Conservation (phyloP, 208 protist genomes). For the Wallacemonas rigidus region DNA sequence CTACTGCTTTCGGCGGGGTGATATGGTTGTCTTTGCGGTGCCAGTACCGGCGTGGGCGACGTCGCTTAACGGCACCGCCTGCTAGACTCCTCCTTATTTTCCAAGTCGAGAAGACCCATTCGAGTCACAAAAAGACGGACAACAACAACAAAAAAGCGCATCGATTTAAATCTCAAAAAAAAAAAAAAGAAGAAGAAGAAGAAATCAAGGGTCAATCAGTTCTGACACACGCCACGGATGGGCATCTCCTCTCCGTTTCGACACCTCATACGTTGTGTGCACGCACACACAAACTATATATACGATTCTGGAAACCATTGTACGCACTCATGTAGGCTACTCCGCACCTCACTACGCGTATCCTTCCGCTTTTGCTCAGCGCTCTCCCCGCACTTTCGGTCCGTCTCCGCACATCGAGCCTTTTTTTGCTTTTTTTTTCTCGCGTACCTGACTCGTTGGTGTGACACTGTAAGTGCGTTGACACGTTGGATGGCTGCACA, state of each 20-base stretch:
- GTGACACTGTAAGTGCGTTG: not conserved
- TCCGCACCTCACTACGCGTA: too few species aligned
- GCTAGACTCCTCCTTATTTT: too few species aligned
- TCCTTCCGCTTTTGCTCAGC: too few species aligned
- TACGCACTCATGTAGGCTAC: too few species aligned
- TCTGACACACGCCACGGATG: not conserved
- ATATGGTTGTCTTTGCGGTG: conserved; percentile 13
- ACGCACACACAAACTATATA: too few species aligned
- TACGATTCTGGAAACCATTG: too few species aligned
- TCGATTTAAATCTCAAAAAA: not conserved
- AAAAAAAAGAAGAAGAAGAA: not conserved
- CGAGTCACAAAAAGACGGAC: not conserved
- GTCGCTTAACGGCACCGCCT: not conserved
- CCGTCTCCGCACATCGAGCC: too few species aligned
- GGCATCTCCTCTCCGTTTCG: too few species aligned
- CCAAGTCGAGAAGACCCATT: not conserved
- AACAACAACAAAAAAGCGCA: not conserved
- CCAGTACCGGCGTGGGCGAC: not conserved
- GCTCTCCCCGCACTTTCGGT: too few species aligned
- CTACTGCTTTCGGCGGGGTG: conserved; percentile 3
- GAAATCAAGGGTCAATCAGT: not conserved
- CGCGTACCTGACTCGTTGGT: not conserved
- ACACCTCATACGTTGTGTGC: too few species aligned
- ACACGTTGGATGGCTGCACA: not conserved
- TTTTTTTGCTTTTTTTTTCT: not conserved